Evolutionary conservation across 192 early-diverging fungal species (phyloP).

Genomic region (Backusella morwellensis): DNA sequence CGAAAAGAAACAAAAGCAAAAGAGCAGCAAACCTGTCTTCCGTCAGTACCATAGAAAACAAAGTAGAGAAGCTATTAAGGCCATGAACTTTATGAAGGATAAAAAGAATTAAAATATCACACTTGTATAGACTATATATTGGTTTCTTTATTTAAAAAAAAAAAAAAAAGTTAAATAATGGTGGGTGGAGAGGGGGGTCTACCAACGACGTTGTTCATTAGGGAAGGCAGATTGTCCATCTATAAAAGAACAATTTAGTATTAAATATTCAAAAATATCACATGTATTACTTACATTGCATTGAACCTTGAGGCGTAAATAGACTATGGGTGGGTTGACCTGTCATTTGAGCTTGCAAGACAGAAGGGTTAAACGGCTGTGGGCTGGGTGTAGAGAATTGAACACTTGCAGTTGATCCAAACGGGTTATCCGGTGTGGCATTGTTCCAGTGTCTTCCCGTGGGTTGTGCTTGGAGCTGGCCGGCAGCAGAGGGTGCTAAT

Average conservation of each 20-base stretch:
- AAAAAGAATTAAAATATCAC: conserved; percentile 61
- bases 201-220: conserved; percentile 17
- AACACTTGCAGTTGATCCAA: conserved; percentile 29
- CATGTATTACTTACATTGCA: conserved; percentile 25
- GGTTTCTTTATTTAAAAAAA: not conserved
- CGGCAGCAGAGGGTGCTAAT: conserved; percentile 27
- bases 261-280: not conserved
- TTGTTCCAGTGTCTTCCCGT: conserved; percentile 44
- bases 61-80: conserved; percentile 62
- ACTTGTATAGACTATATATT: not conserved
- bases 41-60: conserved; percentile 59
- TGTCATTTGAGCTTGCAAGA: conserved; percentile 8
- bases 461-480: conserved; percentile 31
- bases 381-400: conserved; percentile 31
- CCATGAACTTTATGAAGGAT: conserved; percentile 74
- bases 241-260: not conserved
- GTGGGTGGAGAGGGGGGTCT: not conserved
- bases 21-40: conserved; percentile 46
- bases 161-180: not conserved
- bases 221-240: conserved; percentile 26
- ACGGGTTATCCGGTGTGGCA: conserved; percentile 38
- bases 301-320: conserved; percentile 28
- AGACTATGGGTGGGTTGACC: not conserved
- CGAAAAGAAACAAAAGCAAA: conserved; percentile 44
- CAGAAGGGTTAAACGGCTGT: conserved; percentile 7